Evolutionary conservation across 352 stramenopile species (phyloP).

Genomic region (Globisporangium spiculum): DNA sequence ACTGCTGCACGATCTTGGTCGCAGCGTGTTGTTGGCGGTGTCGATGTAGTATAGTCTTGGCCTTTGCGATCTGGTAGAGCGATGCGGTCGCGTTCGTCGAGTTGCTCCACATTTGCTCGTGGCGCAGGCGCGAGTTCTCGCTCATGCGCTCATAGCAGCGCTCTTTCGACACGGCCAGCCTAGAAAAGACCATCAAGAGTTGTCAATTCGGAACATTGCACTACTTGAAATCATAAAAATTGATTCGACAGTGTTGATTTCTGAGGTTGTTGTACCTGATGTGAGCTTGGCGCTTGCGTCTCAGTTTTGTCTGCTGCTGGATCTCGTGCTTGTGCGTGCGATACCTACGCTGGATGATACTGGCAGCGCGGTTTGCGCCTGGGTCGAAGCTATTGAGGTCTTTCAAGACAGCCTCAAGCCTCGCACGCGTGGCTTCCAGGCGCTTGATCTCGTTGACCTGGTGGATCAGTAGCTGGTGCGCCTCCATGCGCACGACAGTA

Average conservation of each 20-base stretch:
- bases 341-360: conserved; percentile 30
- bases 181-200: conserved; percentile 1
- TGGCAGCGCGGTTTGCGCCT: conserved; percentile 26
- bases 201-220: background rate
- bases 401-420: conserved; percentile 20
- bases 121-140: conserved; percentile 18
- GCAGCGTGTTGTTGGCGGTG: conserved; percentile 28
- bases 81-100: conserved; percentile 23
- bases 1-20: conserved; percentile 25
- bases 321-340: conserved; percentile 15
- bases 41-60: conserved; percentile 21
- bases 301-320: conserved; percentile 11
- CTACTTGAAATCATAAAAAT: background rate
- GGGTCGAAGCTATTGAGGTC: conserved; percentile 17
- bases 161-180: conserved; percentile 33
- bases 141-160: conserved; percentile 47
- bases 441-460: conserved; percentile 31
- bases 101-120: conserved; percentile 18
- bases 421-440: conserved; percentile 9
- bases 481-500: conserved; percentile 30
- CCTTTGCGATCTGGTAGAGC: conserved; percentile 34
- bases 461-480: conserved; percentile 27
- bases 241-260: background rate
- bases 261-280: background rate
- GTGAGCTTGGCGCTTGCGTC: conserved; percentile 13